Evolutionary conservation across 805 yeast genomes (phyloP).

Genomic region (Zygotorulaspora florentina): DNA sequence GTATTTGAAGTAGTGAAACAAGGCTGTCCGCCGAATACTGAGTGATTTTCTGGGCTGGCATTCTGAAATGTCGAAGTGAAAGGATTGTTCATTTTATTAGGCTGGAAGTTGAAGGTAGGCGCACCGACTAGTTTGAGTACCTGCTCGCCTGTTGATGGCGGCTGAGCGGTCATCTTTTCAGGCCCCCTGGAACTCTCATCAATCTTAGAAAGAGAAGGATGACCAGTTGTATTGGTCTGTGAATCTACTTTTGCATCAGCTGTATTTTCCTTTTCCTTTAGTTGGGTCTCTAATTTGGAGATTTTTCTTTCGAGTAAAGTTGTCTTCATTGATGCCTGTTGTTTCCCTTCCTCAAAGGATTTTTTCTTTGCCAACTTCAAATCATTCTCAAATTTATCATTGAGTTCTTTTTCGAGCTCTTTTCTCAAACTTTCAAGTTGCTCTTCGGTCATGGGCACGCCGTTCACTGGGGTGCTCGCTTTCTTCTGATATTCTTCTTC

Average conservation of each 20-base stretch:
- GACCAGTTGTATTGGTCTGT: background rate
- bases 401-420: slow-evolving; percentile 22
- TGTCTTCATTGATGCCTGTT: slow-evolving; percentile 32
- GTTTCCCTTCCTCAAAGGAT: slow-evolving; percentile 34
- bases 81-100: slow-evolving; percentile 14
- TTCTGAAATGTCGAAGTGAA: slow-evolving; percentile 16
- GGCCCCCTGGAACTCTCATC: slow-evolving; percentile 9
- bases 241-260: background rate
- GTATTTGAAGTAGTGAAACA: slow-evolving; percentile 8
- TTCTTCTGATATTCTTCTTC: slow-evolving; percentile 25
- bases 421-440: slow-evolving; percentile 9
- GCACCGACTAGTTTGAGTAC: slow-evolving; percentile 9
- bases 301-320: slow-evolving; percentile 30
- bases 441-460: slow-evolving; percentile 8
- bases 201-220: slow-evolving; percentile 10
- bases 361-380: slow-evolving; percentile 22
- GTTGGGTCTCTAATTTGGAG: slow-evolving; percentile 28
- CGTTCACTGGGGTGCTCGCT: slow-evolving; percentile 14
- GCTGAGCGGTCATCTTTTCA: background rate
- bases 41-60: background rate
- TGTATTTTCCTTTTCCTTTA: slow-evolving; percentile 2
- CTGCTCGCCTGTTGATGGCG: slow-evolving; percentile 11
- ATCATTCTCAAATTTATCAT: slow-evolving; percentile 18
- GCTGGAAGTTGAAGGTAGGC: slow-evolving; percentile 9
- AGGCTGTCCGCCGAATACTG: slow-evolving; percentile 12